A percentile compares a stretch with the other conserved stretches of the same genome.
Conservation (phyloP, 768 basidiomycete genomes). For the Phanerodontia chrysosporium region DNA sequence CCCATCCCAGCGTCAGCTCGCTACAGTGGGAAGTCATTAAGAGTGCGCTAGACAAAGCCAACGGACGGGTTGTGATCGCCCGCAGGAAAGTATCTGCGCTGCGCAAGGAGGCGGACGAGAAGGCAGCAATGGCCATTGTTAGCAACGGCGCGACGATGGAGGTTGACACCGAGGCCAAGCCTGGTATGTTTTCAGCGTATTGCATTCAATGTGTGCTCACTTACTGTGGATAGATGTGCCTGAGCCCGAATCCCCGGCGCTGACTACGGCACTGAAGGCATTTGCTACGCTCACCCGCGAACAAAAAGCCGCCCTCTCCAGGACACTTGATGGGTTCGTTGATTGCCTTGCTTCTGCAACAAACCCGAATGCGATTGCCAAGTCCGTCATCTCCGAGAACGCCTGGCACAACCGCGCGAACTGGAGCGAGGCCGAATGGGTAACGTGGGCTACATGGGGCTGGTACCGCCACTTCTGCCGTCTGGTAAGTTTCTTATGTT, state of each 20-base stretch:
- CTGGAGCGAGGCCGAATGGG: slow-evolving; percentile 78
- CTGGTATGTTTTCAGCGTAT: slow-evolving; percentile 37
- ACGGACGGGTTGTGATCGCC: slow-evolving; percentile 80
- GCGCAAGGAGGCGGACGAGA: slow-evolving; percentile 87
- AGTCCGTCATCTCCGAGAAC: slow-evolving; percentile 55
- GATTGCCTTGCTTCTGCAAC: slow-evolving; percentile 47
- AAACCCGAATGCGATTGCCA: slow-evolving; percentile 47
- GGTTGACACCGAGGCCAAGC: slow-evolving; percentile 72
- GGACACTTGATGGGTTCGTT: slow-evolving; percentile 76
- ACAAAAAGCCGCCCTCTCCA: slow-evolving; percentile 68
- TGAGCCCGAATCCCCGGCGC: slow-evolving; percentile 56
- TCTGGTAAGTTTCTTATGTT: slow-evolving; percentile 44
- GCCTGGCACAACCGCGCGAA: slow-evolving; percentile 67
- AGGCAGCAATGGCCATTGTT: slow-evolving; percentile 70
- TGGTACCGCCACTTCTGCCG: slow-evolving; percentile 91
- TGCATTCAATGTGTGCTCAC: not conserved
- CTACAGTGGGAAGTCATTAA: slow-evolving; percentile 86
- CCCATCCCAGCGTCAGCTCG: slow-evolving; percentile 45
- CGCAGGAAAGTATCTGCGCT: slow-evolving; percentile 68
- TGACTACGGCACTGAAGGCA: slow-evolving; percentile 72
- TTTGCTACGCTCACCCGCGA: slow-evolving; percentile 70
- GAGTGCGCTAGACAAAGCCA: slow-evolving; percentile 84
- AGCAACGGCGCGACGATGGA: slow-evolving; percentile 50
- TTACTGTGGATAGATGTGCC: slow-evolving; percentile 29
- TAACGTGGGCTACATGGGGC: slow-evolving; percentile 82